Evolutionary conservation across 1,284 basidiomycete genomes (phyloP).

Genomic region (Sanguinoderma infundibulare): DNA sequence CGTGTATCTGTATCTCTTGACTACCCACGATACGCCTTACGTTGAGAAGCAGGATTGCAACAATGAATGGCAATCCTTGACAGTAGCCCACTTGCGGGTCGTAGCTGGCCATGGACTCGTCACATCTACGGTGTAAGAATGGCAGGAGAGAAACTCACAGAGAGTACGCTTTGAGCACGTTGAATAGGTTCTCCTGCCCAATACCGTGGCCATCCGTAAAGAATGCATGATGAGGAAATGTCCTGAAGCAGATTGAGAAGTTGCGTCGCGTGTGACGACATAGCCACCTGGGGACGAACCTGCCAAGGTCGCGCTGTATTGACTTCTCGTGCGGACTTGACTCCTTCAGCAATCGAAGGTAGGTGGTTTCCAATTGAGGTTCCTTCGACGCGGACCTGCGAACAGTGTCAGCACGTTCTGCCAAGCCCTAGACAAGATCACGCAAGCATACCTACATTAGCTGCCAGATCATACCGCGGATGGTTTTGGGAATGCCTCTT

Average conservation of each 20-base stretch:
- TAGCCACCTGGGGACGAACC: conserved; percentile 46
- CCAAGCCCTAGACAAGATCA: no score
- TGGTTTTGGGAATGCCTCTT: conserved; percentile 83
- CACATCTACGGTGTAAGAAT: conserved; percentile 4
- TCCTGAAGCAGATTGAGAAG: conserved; percentile 53
- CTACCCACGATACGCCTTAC: conserved; percentile 48
- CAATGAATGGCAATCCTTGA: conserved; percentile 95
- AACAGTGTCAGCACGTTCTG: background rate
- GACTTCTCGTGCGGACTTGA: conserved; percentile 91
- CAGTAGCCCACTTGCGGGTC: conserved; percentile 97
- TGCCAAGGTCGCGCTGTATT: conserved; percentile 88
- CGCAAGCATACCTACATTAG: conserved; percentile 71
- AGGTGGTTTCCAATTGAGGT: conserved; percentile 83
- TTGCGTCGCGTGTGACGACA: background rate
- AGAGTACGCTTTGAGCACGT: conserved; percentile 97
- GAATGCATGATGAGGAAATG: conserved; percentile 97
- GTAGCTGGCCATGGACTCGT: conserved; percentile 58
- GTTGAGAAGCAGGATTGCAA: conserved; percentile 91
- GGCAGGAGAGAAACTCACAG: conserved; percentile 52
- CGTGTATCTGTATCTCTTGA: background rate
- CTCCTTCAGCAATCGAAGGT: conserved; percentile 85
- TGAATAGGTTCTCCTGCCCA: conserved; percentile 96
- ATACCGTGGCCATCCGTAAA: conserved; percentile 92
- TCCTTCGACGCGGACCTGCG: conserved; percentile 89
- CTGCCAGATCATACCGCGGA: conserved; percentile 98